Evolutionary conservation across 2,329 filamentous ascomycete genomes (phyloP).

Genomic region (Penicillium verrucosum): DNA sequence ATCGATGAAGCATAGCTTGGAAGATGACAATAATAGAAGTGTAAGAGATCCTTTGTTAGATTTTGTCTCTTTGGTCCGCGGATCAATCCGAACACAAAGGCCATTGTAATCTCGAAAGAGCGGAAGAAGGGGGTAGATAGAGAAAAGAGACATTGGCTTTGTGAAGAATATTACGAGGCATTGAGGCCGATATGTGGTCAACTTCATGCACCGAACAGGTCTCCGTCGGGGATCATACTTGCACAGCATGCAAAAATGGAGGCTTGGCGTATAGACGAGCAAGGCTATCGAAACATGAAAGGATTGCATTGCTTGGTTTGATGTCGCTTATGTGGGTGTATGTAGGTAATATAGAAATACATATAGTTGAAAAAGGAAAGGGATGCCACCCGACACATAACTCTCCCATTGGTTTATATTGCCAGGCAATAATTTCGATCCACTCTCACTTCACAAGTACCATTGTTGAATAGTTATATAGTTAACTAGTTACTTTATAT

Average conservation of each 20-base stretch:
- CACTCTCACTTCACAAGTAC: too few species aligned
- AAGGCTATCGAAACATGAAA: background rate
- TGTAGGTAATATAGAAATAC: background rate
- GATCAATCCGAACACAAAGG: background rate
- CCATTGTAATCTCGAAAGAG: background rate
- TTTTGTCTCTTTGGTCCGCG: background rate
- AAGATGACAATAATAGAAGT: background rate
- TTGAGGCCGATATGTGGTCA: too few species aligned
- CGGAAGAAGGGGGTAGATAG: background rate
- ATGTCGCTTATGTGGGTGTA: background rate
- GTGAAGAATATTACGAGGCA: background rate
- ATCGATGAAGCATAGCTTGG: background rate
- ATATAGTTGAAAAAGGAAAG: too few species aligned
- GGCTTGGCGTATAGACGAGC: background rate
- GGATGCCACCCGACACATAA: too few species aligned
- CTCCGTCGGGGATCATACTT: background rate
- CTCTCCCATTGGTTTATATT: too few species aligned
- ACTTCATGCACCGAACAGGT: too few species aligned
- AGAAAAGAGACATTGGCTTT: background rate
- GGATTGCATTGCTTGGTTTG: background rate
- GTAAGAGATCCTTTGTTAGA: background rate
- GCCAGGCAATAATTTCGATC: too few species aligned
- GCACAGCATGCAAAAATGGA: too few species aligned
- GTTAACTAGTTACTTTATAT: too few species aligned
- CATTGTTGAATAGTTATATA: too few species aligned